Base-by-base conservation (phyloP, 805 yeast species). In the Debaryomyces castellii region DNA sequence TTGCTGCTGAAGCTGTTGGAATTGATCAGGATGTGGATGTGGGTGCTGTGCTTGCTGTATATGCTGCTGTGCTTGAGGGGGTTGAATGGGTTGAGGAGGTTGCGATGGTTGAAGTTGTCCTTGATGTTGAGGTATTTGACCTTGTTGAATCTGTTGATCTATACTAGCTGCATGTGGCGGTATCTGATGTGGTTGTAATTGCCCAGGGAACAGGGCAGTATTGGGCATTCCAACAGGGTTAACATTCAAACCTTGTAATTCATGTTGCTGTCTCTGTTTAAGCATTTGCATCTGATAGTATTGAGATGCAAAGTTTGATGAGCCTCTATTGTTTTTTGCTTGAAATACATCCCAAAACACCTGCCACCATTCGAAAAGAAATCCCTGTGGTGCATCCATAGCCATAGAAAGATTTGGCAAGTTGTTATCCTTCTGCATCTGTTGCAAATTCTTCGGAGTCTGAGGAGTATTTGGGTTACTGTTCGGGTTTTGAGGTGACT, bases 331-430 rank as follows among this genome's bases (percentile, higher is more conserved):
- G 35, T 88, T 82, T 54, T 89, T 77, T 2, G 95, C 96, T 58
- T 87, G 87, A 65, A 85, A 88, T 23, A 89, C 83, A 61, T 90
- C 97, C 97, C 97, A 91, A 62, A 90, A 91, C 14, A 91, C 82
- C 71, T 83, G 89, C 97, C 97, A 90, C 97, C 97, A 90, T 63
- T 91, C 97, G 57, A 81, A 84, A 20, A 90, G 67, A 58, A 89
- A 90, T 5, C 96, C 94, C 55, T 85, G 88, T 0, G 95, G 94
- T 2, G 95, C 85, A 58, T 89, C 94, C 77, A 87, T 79, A 9
- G 82, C 71, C 58, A 83, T 74, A 18, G 71, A 67, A 28, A 81
- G 60, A 12, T 71, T 69, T 1, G 85, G 81, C 7, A 81, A 60
- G 41, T 74, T 78, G 45, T 67, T 62, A 6, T 69, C 73, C 50